Percentiles rank a stretch among this genome's conserved stretches.
Evolutionary conservation across 257 asterid species (phyloP).

Genomic region (Paraleonurus japonicus): DNA sequence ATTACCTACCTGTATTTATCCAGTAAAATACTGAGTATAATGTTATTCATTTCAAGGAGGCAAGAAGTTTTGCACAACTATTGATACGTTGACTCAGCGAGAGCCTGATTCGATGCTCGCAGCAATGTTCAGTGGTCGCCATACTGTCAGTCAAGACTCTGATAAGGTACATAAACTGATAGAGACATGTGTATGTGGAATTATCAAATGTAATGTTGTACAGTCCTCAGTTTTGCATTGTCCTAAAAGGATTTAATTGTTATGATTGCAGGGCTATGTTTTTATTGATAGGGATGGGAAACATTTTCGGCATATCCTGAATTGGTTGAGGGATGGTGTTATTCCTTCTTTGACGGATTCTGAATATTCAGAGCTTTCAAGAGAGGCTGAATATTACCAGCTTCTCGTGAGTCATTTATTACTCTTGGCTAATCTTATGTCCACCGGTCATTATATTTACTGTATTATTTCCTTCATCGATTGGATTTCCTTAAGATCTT

Average conservation of each 20-base stretch:
- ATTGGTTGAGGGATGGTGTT: constrained; percentile 93
- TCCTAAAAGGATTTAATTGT: constrained; percentile 21
- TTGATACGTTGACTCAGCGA: constrained; percentile 78
- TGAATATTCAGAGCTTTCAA: constrained; percentile 69
- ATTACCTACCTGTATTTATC: background rate
- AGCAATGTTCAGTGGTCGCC: constrained; percentile 97
- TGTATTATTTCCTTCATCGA: background rate
- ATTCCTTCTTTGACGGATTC: constrained; percentile 66
- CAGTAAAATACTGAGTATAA: background rate
- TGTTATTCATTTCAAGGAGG: constrained; percentile 54
- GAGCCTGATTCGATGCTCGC: constrained; percentile 97
- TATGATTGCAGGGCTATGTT: constrained; percentile 71
- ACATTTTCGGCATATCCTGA: constrained; percentile 81
- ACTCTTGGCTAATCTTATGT: constrained; percentile 1
- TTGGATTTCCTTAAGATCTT: constrained; percentile 10
- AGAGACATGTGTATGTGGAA: constrained; percentile 6
- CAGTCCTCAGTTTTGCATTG: background rate
- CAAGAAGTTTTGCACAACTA: constrained; percentile 78
- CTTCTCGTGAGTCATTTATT: constrained; percentile 65
- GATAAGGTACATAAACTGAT: constrained; percentile 52
- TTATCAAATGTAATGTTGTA: background rate
- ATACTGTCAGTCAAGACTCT: constrained; percentile 61
- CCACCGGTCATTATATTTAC: background rate
- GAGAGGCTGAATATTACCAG: constrained; percentile 91
- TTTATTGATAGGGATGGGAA: constrained; percentile 94